Conservation (phyloP, 2,329 filamentous ascomycete genomes). For the Verticillium longisporum region DNA sequence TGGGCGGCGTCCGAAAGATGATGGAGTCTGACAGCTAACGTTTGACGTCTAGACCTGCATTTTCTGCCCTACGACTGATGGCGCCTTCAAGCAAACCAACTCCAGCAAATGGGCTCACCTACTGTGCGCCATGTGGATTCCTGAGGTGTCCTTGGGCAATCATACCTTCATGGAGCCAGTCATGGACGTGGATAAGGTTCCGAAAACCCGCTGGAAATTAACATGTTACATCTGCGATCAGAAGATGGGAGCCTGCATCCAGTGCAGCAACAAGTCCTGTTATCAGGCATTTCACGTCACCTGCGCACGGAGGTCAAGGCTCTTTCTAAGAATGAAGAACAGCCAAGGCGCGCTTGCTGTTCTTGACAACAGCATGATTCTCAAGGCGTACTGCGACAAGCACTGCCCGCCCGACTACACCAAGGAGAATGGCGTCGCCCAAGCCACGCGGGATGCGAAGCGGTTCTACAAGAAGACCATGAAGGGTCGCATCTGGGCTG, state of each 20-base stretch:
- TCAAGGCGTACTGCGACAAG: conserved; percentile 94
- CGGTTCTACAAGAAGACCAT: conserved; percentile 86
- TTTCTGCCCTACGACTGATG: conserved; percentile 95
- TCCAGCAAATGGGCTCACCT: conserved; percentile 95
- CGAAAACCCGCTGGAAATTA: conserved; percentile 87
- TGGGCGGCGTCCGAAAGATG: background rate
- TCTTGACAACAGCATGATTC: conserved; percentile 69
- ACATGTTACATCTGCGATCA: conserved; percentile 96
- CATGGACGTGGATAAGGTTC: conserved; percentile 96
- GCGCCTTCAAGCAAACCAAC: conserved; percentile 97
- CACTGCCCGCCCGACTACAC: conserved; percentile 88
- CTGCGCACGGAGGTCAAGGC: conserved; percentile 77
- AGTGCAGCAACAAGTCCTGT: conserved; percentile 95
- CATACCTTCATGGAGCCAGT: conserved; percentile 98
- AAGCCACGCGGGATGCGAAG: conserved; percentile 75
- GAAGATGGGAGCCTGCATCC: conserved; percentile 96
- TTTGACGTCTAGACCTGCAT: conserved; percentile 66
- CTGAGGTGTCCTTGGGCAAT: conserved; percentile 91
- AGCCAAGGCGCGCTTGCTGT: conserved; percentile 71
- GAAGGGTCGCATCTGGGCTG: conserved; percentile 85
- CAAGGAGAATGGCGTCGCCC: conserved; percentile 75
- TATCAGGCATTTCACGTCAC: conserved; percentile 97
- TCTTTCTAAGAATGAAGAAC: conserved; percentile 96
- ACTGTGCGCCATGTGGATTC: conserved; percentile 97
- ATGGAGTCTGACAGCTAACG: background rate